Base-by-base conservation (phyloP, 2,329 filamentous ascomycete genomes). In the Fusarium gaditjirri region DNA sequence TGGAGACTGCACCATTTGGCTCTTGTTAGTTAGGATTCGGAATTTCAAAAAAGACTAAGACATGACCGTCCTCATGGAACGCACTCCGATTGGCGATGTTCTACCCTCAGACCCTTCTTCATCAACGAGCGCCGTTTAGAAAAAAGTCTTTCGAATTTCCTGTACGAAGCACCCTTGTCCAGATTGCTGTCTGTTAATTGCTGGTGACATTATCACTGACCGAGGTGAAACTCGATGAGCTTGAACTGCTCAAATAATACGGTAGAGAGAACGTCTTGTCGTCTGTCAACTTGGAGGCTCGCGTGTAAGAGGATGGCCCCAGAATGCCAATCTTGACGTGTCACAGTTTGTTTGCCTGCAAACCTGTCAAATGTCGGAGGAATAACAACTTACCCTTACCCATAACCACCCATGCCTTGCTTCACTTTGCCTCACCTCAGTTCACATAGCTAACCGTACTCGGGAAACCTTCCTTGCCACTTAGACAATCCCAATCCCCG, bases 1-100 rank as follows among this genome's bases (percentile, higher is more conserved):
- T 53, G 49, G 49, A 39, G 23, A 39, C 49, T 27, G 23, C 36
- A 33, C 53, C 39, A 42, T 57, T 61, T 19, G 47, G 47, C 19
- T 50, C 29, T 50, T 50, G 35, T 50, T 50, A 50, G 44, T 35
- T 60, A 55, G 63, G 29, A 68, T 56, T 44, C 62, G 57, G 56
- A 56, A 65, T 72, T 64, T 50, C 63, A 60, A 58, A 59, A 59
- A 61, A 56, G 61, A 62, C 73, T 72, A 68, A 69, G 70, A 72
- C 65, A 68, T 70, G 72, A 76, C 74, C 74, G 70, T 64, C 61
- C 74, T 65, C 70, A 27, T 76, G 74, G 74, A 76, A 76, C 72
- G 59, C 42, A 65, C 74, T 76, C 74, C 74, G 74, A 76, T 76
- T 76, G 74, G 74, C 43, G 25, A 61, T 46, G 11, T 42, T 27